Evolutionary conservation across 2,329 filamentous ascomycete species (phyloP).

Genomic region (Hypoxylon sp.): DNA sequence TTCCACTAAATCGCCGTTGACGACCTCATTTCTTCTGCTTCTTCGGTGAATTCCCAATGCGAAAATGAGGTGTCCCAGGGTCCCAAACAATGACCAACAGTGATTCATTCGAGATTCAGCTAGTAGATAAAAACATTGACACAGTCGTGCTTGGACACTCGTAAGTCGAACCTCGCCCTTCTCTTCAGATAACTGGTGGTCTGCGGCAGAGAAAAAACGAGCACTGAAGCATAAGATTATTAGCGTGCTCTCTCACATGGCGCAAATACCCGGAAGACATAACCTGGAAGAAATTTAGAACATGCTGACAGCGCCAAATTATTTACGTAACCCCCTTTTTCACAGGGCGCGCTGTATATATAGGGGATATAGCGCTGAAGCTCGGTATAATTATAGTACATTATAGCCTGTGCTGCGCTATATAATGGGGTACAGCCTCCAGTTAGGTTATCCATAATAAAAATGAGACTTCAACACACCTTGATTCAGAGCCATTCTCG

Average conservation of each 20-base stretch:
- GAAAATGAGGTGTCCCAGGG: slow-evolving; percentile 57
- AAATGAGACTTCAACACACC: slow-evolving; percentile 32
- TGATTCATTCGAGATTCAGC: slow-evolving; percentile 64
- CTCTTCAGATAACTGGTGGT: slow-evolving; percentile 51
- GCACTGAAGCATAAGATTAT: slow-evolving; percentile 24
- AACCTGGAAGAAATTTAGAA: too few species aligned
- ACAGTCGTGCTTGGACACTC: slow-evolving; percentile 54
- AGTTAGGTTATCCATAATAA: too few species aligned
- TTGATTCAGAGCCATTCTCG: slow-evolving; percentile 51
- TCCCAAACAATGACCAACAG: slow-evolving; percentile 64
- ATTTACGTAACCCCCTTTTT: neutral
- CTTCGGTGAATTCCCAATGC: slow-evolving; percentile 60
- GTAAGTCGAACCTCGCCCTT: slow-evolving; percentile 51
- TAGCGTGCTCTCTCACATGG: neutral
- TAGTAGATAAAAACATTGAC: slow-evolving; percentile 62
- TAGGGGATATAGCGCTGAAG: neutral
- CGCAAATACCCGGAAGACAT: too few species aligned
- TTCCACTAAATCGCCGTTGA: slow-evolving; percentile 54
- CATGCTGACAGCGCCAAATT: too few species aligned
- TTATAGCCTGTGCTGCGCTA: neutral
- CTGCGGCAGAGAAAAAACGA: slow-evolving; percentile 43
- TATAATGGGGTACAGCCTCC: too few species aligned
- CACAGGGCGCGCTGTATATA: neutral
- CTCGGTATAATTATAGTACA: neutral
- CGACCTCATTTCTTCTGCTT: slow-evolving; percentile 43